These are phyloP conservation scores for Warburgia ugandensis DNA, from an alignment of 164 flowering plant genomes.

Conservation along the genomic window DNA sequence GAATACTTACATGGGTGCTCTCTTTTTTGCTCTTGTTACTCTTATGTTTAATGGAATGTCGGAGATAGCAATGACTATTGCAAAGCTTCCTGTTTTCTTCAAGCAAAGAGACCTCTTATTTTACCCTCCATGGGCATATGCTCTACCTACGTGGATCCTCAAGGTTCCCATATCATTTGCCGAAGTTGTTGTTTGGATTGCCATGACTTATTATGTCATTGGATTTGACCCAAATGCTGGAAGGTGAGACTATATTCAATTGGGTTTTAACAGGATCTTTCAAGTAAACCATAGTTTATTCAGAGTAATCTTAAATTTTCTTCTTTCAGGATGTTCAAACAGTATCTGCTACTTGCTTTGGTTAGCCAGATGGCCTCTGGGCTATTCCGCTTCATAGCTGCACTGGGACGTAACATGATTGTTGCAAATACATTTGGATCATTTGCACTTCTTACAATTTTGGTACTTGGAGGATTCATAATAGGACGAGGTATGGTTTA, in stretches of 20 bases:
- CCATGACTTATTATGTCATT: too few relatives aligned
- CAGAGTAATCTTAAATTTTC: not conserved
- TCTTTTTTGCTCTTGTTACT: slow-evolving; percentile 21
- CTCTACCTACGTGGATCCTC: too few relatives aligned
- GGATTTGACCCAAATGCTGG: slow-evolving; percentile 29
- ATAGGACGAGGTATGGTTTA: slow-evolving; percentile 48
- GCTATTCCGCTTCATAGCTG: slow-evolving; percentile 38
- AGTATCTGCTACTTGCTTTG: slow-evolving; percentile 33
- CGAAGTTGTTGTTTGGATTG: too few relatives aligned
- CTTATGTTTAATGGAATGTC: slow-evolving; percentile 34
- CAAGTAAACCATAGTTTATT: too few relatives aligned
- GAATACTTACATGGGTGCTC: slow-evolving; percentile 30
- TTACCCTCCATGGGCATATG: too few relatives aligned
- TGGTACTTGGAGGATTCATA: slow-evolving; percentile 40
- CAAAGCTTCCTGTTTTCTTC: slow-evolving; percentile 48
- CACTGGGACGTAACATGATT: slow-evolving; percentile 32
- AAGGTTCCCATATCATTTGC: too few relatives aligned
- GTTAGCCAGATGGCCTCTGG: slow-evolving; percentile 44
- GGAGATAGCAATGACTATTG: slow-evolving; percentile 35
- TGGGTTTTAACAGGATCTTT: not conserved
- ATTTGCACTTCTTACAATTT: slow-evolving; percentile 26
- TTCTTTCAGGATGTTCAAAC: slow-evolving; percentile 35
- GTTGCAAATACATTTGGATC: too few relatives aligned
- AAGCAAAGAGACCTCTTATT: slow-evolving; percentile 54
- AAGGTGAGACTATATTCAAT: slow-evolving; percentile 17